These are phyloP conservation scores for Gastrolobium villosum DNA, from an alignment of 306 rosid species.

Conservation along the genomic window DNA sequence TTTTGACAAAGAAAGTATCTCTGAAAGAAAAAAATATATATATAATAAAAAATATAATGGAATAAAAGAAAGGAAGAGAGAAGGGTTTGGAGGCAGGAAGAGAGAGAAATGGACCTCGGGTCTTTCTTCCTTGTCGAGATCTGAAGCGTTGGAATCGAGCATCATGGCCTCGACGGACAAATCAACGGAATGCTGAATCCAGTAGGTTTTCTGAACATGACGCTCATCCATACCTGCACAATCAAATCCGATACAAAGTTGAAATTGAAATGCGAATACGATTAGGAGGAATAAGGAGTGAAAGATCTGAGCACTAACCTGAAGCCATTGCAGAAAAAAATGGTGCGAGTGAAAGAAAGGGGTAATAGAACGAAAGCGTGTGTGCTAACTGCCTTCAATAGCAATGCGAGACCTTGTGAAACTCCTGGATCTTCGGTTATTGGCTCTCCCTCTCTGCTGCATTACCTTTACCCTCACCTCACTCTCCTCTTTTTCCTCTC, in stretches of 20 bases:
- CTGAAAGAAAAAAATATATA: no score
- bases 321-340: constrained; percentile 50
- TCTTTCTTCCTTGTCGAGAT: constrained; percentile 95
- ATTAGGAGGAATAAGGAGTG: background rate
- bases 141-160: constrained; percentile 94
- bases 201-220: constrained; percentile 74
- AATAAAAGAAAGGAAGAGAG: background rate
- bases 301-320: background rate
- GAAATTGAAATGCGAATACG: background rate
- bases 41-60: background rate
- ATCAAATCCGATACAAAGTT: background rate
- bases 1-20: background rate
- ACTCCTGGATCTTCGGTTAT: constrained; percentile 90
- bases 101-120: constrained; percentile 67
- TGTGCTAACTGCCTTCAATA: constrained; percentile 68
- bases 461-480: constrained; percentile 40
- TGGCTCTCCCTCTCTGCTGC: constrained; percentile 74
- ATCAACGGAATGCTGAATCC: constrained; percentile 77
- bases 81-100: background rate
- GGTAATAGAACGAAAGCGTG: background rate
- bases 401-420: constrained; percentile 87
- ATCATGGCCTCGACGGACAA: constrained; percentile 90
- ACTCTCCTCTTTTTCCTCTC: background rate
- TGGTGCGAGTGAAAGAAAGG: background rate
- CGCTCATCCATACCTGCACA: constrained; percentile 68